A percentile compares a stretch with the other conserved stretches of the same genome.
These are phyloP conservation scores for Rhizopogon hawkerae DNA, from an alignment of 1,284 basidiomycete genomes.

Conservation along the genomic window DNA sequence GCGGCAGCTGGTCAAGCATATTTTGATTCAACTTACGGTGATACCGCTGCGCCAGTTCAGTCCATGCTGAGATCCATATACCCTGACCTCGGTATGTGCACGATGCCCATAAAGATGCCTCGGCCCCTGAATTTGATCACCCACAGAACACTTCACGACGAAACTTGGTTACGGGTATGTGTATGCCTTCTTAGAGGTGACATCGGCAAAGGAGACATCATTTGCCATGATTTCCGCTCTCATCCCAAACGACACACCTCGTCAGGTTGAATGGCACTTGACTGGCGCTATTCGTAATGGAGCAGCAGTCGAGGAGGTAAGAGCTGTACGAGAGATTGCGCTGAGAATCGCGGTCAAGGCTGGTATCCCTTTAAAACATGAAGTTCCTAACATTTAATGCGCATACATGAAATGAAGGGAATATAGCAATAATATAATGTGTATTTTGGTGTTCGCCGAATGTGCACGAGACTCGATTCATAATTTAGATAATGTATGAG, in stretches of 20 bases:
- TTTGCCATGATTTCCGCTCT: slow-evolving; percentile 29
- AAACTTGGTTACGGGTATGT: slow-evolving; percentile 25
- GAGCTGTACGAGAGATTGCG: slow-evolving; percentile 35
- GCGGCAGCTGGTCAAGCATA: slow-evolving; percentile 33
- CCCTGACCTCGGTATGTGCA: slow-evolving; percentile 45
- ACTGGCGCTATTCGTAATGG: slow-evolving; percentile 29
- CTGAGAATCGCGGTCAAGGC: slow-evolving; percentile 28
- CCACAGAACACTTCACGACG: slow-evolving; percentile 16
- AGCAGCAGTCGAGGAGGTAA: slow-evolving; percentile 32
- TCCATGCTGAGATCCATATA: slow-evolving; percentile 38
- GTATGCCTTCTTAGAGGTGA: slow-evolving; percentile 20
- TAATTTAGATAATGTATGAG: no score
- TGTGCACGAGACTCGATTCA: no score
- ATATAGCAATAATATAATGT: no score
- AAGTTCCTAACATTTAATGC: slow-evolving; percentile 10
- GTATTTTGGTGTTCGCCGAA: no score
- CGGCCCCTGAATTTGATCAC: background rate
- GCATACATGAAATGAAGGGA: background rate
- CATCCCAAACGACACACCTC: slow-evolving; percentile 28
- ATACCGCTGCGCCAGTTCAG: slow-evolving; percentile 37
- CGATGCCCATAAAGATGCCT: no score
- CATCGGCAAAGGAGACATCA: slow-evolving; percentile 25
- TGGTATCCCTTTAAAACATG: slow-evolving; percentile 16
- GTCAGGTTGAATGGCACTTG: slow-evolving; percentile 29
- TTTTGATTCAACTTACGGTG: slow-evolving; percentile 43